A percentile compares a stretch with the other conserved stretches of the same genome.
phyloP scores from a whole-genome alignment of 495 filamentous ascomycete species.

The Achaetomiella virescens region DNA sequence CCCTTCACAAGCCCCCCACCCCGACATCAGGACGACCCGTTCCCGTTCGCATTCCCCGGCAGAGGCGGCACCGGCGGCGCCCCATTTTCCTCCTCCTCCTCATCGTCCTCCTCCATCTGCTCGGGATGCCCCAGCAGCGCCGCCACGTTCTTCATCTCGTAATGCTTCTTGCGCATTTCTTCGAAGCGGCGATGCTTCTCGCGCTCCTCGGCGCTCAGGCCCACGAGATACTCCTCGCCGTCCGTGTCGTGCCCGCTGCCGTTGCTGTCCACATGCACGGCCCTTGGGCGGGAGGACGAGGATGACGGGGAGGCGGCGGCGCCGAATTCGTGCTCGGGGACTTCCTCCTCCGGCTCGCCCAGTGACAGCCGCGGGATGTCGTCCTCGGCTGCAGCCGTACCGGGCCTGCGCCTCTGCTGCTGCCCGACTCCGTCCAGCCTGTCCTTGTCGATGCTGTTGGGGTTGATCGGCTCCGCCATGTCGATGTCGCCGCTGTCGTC shows the following conservation, averaged over 20 bases:
- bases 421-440: constrained; percentile 30
- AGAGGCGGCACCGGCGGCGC: constrained; percentile 26
- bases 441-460: constrained; percentile 30
- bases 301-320: not conserved
- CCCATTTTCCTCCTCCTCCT: constrained; percentile 21
- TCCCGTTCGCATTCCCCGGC: constrained; percentile 26
- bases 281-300: constrained; percentile 37
- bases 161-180: constrained; percentile 86
- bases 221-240: constrained; percentile 47
- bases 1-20: not conserved
- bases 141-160: constrained; percentile 97
- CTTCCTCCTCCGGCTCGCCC: constrained; percentile 83
- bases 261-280: constrained; percentile 63
- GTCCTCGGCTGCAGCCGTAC: constrained; percentile 33
- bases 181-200: constrained; percentile 92
- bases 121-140: constrained; percentile 71
- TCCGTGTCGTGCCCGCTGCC: constrained; percentile 50
- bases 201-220: constrained; percentile 67
- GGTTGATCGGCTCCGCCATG: constrained; percentile 37
- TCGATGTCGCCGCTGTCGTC: too few species aligned
- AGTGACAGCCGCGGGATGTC: constrained; percentile 90
- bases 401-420: not conserved
- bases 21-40: constrained; percentile 19
- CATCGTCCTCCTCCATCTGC: constrained; percentile 35
- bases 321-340: constrained; percentile 41